Evolutionary conservation across 495 filamentous ascomycete genomes (phyloP), one percentile per base, ranked within the genome.

Genomic region (Podospora pseudocomata): DNA sequence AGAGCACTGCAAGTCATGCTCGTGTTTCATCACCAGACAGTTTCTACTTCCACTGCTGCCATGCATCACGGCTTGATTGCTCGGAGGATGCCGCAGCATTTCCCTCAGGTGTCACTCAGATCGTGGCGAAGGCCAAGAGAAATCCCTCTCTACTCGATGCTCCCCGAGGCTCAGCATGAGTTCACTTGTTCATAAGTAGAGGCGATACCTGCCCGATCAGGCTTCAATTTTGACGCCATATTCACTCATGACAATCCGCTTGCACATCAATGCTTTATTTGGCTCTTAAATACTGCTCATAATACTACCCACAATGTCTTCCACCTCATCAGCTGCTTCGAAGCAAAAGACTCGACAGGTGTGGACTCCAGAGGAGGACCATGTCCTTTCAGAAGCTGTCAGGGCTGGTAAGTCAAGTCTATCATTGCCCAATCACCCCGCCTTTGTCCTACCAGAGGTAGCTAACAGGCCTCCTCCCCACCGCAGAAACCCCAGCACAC

Each of bases 301-400:
- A 2, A 49, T 49, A 49, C 39, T 16, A 49, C 9, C 39, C 13
- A 59, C 59, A 61, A 27, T 18, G 30, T 61, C 23, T 61, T 27
- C 16, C 23, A 18, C 5, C 26, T 18, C 27, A 26, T 49, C 30
- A n/a, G 18, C 27, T 13, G 15, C 18, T 7, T 39, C 61, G 28
- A 26, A 15, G 19, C 68, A 28, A 16, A 75, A 75, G 63, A 20
- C 65, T 20, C 71, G 73, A 19, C 73, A 75, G 60, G 63, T 73
- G n/a, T 77, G 75, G 75, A 76, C 72, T 11, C 64, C 70, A 6
- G 72, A 74, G 5, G 74, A 77, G 54, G 74, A 77, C 63, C 67
- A 63, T 15, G 49, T 70, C 5, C 68, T 77, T 0, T 60, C 72
- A 13, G 68, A 63, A 2, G 74, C 75, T 1, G 75, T 76, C 2